These are phyloP conservation scores for Fusarium paranaense DNA, from an alignment of 2,329 filamentous ascomycete genomes.

Conservation along the genomic window DNA sequence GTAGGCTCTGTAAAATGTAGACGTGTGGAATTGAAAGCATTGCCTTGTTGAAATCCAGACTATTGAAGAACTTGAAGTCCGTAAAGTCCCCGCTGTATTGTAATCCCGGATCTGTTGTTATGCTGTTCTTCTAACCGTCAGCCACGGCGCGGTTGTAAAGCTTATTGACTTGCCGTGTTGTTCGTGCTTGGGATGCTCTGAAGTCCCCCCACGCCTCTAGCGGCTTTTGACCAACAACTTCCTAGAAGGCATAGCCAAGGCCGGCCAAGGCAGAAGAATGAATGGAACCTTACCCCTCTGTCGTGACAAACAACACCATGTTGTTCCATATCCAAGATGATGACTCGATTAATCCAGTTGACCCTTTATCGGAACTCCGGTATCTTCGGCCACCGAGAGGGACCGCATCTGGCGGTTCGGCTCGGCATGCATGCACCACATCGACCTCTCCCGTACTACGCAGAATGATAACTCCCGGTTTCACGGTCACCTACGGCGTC, in stretches of 20 bases:
- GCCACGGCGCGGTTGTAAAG: too few species aligned
- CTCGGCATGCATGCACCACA: background rate
- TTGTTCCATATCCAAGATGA: background rate
- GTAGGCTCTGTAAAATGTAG: background rate
- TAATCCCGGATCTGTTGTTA: background rate
- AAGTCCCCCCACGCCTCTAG: too few species aligned
- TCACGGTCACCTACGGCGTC: conserved; percentile 9
- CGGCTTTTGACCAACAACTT: too few species aligned
- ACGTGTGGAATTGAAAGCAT: background rate
- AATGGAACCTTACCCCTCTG: background rate
- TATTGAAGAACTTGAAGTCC: background rate
- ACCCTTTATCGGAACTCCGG: background rate
- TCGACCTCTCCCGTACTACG: background rate
- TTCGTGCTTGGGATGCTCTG: too few species aligned
- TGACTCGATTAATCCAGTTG: background rate
- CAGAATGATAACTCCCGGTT: background rate
- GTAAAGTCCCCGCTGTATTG: background rate
- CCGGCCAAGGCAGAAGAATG: background rate
- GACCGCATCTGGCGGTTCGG: background rate
- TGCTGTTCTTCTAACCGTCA: background rate
- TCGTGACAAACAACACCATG: background rate
- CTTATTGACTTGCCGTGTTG: too few species aligned
- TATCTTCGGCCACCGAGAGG: background rate
- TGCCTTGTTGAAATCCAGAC: background rate
- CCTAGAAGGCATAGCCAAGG: background rate